phyloP scores from a whole-genome alignment of 2,329 filamentous ascomycete species.

The Colletotrichum sp. region DNA sequence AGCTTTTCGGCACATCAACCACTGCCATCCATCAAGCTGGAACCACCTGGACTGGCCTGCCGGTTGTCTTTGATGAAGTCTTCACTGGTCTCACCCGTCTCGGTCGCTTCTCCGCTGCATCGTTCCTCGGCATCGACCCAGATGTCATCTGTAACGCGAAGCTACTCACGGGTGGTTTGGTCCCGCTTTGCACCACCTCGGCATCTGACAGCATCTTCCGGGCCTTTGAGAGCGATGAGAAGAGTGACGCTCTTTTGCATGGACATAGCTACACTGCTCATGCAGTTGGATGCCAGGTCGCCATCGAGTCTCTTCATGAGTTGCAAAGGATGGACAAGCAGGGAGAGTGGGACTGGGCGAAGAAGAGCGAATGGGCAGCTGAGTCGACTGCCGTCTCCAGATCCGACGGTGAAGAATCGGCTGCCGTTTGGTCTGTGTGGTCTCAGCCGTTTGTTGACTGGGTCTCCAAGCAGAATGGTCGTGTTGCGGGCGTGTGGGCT shows the following conservation, averaged over 20 bases:
- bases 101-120: conserved; percentile 72
- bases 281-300: conserved; percentile 80
- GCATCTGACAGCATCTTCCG: conserved; percentile 77
- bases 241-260: conserved; percentile 80
- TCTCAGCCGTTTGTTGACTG: conserved; percentile 61
- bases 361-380: conserved; percentile 44
- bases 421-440: conserved; percentile 73
- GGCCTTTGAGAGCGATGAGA: conserved; percentile 73
- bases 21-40: conserved; percentile 17
- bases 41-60: conserved; percentile 72
- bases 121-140: conserved; percentile 70
- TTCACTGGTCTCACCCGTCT: conserved; percentile 87
- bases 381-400: neutral
- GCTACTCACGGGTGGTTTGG: conserved; percentile 78
- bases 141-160: conserved; percentile 87
- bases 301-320: conserved; percentile 66
- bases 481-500: conserved; percentile 72
- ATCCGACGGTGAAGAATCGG: rapidly evolving
- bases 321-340: conserved; percentile 63
- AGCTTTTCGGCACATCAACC: conserved; percentile 52
- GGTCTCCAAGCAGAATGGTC: conserved; percentile 57
- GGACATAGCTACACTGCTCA: conserved; percentile 90
- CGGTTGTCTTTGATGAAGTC: conserved; percentile 84
- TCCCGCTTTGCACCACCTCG: conserved; percentile 79
- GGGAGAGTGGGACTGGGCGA: conserved; percentile 63